phyloP scores from a whole-genome alignment of 768 basidiomycete genomes.

The Leucocoprinus birnbaumii region DNA sequence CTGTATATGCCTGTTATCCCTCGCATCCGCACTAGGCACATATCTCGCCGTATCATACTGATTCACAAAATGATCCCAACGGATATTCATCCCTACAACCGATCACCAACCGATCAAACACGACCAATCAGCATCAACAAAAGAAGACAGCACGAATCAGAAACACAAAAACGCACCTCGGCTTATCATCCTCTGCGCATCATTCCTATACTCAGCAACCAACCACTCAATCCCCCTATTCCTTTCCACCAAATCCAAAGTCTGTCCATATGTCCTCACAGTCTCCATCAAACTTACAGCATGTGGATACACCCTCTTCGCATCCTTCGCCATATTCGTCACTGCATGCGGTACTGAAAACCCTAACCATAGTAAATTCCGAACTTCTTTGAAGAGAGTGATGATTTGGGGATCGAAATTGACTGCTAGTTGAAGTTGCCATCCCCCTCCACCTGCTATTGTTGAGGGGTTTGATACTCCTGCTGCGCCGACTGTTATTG shows the following conservation, averaged over 20 bases:
- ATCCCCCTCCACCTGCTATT: constrained; percentile 27
- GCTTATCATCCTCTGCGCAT: constrained; percentile 89
- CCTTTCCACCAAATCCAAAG: constrained; percentile 83
- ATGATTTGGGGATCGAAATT: constrained; percentile 99
- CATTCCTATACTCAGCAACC: constrained; percentile 91
- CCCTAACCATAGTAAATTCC: constrained; percentile 93
- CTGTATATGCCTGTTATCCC: constrained; percentile 86
- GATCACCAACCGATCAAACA: no score
- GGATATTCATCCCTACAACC: constrained; percentile 81
- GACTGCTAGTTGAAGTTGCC: constrained; percentile 83
- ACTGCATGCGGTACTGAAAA: constrained; percentile 95
- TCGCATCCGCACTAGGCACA: constrained; percentile 67
- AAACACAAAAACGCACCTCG: constrained; percentile 51
- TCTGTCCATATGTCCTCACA: constrained; percentile 96
- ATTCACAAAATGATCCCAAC: constrained; percentile 97
- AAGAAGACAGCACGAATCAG: neutral
- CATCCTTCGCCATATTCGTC: constrained; percentile 97
- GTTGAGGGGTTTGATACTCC: neutral
- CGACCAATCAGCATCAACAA: neutral
- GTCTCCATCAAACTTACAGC: constrained; percentile 99
- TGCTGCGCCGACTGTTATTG: neutral
- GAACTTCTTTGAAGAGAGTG: constrained; percentile 96
- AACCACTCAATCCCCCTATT: constrained; percentile 93
- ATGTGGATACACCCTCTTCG: constrained; percentile 96
- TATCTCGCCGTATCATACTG: constrained; percentile 85